These are phyloP conservation scores for Sporormia fimetaria DNA, from an alignment of 495 filamentous ascomycete species.

Conservation along the genomic window DNA sequence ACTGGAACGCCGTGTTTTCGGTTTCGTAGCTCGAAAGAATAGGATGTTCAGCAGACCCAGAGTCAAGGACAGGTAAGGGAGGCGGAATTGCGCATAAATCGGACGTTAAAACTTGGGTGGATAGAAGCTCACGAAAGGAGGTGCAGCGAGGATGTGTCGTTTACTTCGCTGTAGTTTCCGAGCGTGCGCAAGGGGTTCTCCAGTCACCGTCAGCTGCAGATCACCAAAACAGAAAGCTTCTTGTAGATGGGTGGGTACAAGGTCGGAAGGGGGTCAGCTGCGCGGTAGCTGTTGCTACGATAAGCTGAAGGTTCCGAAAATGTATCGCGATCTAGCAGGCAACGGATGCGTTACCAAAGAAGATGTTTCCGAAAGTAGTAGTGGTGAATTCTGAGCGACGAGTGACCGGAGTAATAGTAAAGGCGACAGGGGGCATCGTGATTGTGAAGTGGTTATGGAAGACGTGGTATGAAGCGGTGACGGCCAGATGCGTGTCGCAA, in stretches of 20 bases:
- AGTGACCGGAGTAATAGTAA: constrained; percentile 26
- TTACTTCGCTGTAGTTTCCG: constrained; percentile 17
- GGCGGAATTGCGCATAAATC: background rate
- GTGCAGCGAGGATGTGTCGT: constrained; percentile 12
- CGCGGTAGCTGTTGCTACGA: constrained; percentile 16
- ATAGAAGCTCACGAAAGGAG: constrained; percentile 16
- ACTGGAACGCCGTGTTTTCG: too few relatives aligned
- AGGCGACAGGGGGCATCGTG: constrained; percentile 20
- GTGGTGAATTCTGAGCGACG: constrained; percentile 26
- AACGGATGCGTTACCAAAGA: constrained; percentile 19
- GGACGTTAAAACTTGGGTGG: background rate
- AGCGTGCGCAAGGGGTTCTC: constrained; percentile 18
- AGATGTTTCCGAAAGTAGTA: constrained; percentile 19
- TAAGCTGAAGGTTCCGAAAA: constrained; percentile 22
- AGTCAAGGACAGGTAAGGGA: background rate
- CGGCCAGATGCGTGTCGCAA: constrained; percentile 12
- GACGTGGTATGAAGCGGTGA: constrained; percentile 16
- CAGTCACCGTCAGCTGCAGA: constrained; percentile 29
- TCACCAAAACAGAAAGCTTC: constrained; percentile 29
- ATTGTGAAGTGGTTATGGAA: constrained; percentile 15
- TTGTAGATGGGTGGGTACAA: constrained; percentile 17
- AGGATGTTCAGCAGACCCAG: too few relatives aligned
- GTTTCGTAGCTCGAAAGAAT: too few relatives aligned
- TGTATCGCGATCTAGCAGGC: constrained; percentile 21
- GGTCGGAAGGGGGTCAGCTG: constrained; percentile 18